These are phyloP conservation scores for Neonectria hederae DNA, from an alignment of 2,329 filamentous ascomycete species.

Conservation along the genomic window DNA sequence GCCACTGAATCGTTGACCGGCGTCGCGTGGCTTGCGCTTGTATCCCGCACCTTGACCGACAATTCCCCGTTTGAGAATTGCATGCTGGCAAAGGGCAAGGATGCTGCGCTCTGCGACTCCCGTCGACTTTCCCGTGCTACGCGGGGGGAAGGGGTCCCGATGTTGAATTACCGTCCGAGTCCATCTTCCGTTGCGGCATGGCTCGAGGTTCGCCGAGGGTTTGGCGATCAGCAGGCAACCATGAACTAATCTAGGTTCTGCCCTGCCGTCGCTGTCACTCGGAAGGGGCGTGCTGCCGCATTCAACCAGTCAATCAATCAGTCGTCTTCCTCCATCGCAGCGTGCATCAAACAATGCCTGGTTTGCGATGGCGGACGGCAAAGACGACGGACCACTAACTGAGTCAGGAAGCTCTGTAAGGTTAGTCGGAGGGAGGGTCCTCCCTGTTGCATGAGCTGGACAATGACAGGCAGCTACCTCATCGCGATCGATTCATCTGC, in stretches of 20 bases:
- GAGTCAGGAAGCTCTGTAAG: slow-evolving; percentile 37
- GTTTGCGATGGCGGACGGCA: background rate
- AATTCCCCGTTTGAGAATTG: slow-evolving; percentile 24
- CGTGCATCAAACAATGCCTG: background rate
- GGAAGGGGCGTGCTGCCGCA: slow-evolving; percentile 9
- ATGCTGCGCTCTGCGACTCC: slow-evolving; percentile 6
- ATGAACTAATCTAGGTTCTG: slow-evolving; percentile 9
- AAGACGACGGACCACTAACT: slow-evolving; percentile 23
- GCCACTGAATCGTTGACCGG: slow-evolving; percentile 30
- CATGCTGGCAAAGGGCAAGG: slow-evolving; percentile 10
- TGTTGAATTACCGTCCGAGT: background rate
- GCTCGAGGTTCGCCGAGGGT: slow-evolving; percentile 13
- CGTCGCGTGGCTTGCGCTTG: slow-evolving; percentile 36
- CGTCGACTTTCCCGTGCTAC: background rate
- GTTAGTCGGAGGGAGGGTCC: slow-evolving; percentile 23
- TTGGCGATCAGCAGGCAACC: slow-evolving; percentile 10
- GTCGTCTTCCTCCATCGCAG: background rate
- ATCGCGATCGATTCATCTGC: slow-evolving; percentile 37
- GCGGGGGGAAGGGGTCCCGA: background rate
- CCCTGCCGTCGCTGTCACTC: background rate
- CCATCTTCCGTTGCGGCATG: background rate
- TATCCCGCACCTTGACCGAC: slow-evolving; percentile 36
- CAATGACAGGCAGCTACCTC: slow-evolving; percentile 34
- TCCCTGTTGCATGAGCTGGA: slow-evolving; percentile 35
- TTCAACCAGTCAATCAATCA: slow-evolving; percentile 1